Base-by-base conservation (phyloP, 2,329 filamentous ascomycete genomes). In the Colletotrichum melonis region DNA sequence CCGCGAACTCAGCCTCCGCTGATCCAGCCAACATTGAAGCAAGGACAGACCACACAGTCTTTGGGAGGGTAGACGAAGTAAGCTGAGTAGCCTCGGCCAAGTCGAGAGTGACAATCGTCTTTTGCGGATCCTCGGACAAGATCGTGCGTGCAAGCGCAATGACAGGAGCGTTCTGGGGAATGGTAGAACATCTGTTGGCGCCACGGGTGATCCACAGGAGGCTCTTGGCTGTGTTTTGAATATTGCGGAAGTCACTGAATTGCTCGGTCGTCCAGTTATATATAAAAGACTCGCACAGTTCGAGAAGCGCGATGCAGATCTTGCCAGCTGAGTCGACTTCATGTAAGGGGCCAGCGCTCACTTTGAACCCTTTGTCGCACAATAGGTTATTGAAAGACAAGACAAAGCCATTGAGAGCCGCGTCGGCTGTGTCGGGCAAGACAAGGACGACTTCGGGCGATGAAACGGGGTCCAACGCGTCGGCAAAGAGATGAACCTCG, bases 181-280 rank as follows among this genome's bases (percentile, higher is more conserved):
- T 81, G 52, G 38, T 62, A 16, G 77, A 78, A 56, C 74, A 80
- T 79, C 77, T 82, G 35, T 86, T 83, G 1, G 84, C 85, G 4
- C 84, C 84, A 0, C 79, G 78, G 0, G 86, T 86, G 22, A 88
- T 73, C 87, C 88, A 90, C 1, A 90, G 59, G 1, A 90, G 75
- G 2, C 83, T 81, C 19, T 80, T 81, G 1, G 84, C 79, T 1
- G 64, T 66, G 5, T 77, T 76, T 3, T 87, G 77, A 19, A 90
- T 76, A 0, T 76, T 74, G 32, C 85, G 82, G 32, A 90, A 82
- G 1, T 76, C 54, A 0, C 80, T 65, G 73, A 88, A 90, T 5
- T 82, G 77, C 0, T 75, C 12, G 11, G 82, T 76, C 2, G 75
- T 76, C 81, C 88, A 86, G 42, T 78, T 69, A 73, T 84, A 86